A percentile compares a stretch with the other conserved stretches of the same genome.
These are phyloP conservation scores for Radiomyces spectabilis DNA, from an alignment of 192 early-diverging fungal genomes.

Conservation along the genomic window DNA sequence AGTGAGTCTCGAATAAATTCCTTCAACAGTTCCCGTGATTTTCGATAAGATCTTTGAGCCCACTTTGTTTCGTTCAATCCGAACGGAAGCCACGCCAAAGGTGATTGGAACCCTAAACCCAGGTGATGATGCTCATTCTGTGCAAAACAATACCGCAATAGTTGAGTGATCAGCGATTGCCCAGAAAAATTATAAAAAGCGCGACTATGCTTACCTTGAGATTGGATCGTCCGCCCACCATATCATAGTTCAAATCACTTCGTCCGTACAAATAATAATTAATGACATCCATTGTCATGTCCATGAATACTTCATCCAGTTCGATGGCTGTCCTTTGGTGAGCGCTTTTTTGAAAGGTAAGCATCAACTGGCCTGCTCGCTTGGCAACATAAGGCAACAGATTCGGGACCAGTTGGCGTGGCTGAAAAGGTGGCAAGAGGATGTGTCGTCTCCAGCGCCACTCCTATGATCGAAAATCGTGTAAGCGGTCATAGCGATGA, in stretches of 20 bases:
- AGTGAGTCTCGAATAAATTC: constrained; percentile 20
- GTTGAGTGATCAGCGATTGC: neutral
- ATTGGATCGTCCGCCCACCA: constrained; percentile 17
- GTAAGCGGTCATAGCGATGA: no score
- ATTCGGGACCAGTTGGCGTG: constrained; percentile 15
- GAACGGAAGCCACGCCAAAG: constrained; percentile 18
- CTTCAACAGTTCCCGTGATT: constrained; percentile 17
- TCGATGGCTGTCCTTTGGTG: constrained; percentile 8
- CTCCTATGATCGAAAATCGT: no score
- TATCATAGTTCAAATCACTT: constrained; percentile 13
- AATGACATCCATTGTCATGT: constrained; percentile 32
- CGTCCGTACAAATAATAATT: constrained; percentile 31
- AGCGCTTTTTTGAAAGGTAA: constrained; percentile 2
- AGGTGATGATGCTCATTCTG: constrained; percentile 9
- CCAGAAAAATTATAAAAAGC: neutral
- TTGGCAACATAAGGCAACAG: constrained; percentile 20
- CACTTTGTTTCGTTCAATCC: constrained; percentile 21
- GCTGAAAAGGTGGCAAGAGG: constrained; percentile 24
- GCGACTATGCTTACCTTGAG: constrained; percentile 16
- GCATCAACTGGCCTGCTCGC: neutral
- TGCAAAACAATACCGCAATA: neutral
- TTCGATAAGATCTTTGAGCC: constrained; percentile 17
- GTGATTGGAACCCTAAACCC: constrained; percentile 17
- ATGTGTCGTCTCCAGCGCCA: constrained; percentile 31
- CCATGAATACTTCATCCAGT: constrained; percentile 17